phyloP scores from a whole-genome alignment of 2,329 filamentous ascomycete species.

The Aspergillus thermomutatus region DNA sequence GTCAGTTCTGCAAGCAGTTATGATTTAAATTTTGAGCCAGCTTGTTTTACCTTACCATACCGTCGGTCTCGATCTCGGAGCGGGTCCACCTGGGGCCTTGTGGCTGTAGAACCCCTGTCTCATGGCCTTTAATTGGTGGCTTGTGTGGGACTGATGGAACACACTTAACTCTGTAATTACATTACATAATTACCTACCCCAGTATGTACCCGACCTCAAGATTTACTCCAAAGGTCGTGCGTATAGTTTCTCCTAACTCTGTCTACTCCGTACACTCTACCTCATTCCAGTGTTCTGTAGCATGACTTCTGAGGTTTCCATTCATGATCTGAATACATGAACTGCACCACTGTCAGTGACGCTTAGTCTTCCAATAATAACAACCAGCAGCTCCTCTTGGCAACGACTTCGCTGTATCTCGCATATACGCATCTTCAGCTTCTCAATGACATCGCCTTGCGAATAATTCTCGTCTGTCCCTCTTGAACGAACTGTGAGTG shows the following conservation, averaged over 20 bases:
- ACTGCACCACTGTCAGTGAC: neutral
- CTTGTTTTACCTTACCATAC: neutral
- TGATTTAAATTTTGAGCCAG: neutral
- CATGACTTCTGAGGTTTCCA: neutral
- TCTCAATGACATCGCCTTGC: neutral
- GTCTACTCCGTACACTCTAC: no score
- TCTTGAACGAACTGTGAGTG: neutral
- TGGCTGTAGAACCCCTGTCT: neutral
- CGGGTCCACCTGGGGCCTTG: neutral
- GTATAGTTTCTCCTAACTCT: neutral
- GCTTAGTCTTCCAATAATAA: neutral
- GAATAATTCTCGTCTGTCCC: neutral
- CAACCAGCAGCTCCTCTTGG: neutral
- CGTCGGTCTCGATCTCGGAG: neutral
- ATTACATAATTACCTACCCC: neutral
- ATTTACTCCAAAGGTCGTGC: neutral
- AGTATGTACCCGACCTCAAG: neutral
- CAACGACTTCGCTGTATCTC: neutral
- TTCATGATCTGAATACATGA: neutral
- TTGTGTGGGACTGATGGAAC: neutral
- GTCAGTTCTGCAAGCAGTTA: neutral
- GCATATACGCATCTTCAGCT: neutral
- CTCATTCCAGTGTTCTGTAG: no score
- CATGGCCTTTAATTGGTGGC: neutral
- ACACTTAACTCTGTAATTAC: neutral